A percentile compares a stretch with the other conserved stretches of the same genome.
Conservation (phyloP, 2,329 filamentous ascomycete genomes). For the Pestalotiopsis sp. region DNA sequence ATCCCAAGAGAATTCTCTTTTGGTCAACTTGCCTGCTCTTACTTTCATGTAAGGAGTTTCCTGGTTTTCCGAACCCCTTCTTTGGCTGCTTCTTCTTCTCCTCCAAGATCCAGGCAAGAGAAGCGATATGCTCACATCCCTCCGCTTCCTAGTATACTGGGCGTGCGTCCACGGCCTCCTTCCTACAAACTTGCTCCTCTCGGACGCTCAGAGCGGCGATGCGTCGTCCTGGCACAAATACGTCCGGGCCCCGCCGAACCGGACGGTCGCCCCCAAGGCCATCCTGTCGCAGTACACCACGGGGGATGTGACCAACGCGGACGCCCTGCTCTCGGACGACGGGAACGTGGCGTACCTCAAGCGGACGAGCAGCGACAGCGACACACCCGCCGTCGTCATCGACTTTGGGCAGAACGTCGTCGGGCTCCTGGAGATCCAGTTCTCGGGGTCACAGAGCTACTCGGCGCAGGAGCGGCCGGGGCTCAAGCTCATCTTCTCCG, state of each 20-base stretch:
- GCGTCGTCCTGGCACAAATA: conserved; percentile 37
- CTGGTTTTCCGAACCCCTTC: not conserved
- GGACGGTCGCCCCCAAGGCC: conserved; percentile 30
- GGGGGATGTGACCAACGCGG: conserved; percentile 39
- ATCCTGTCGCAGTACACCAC: conserved; percentile 32
- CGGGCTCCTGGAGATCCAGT: conserved; percentile 42
- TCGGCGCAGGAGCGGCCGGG: conserved; percentile 33
- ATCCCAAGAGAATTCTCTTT: not conserved
- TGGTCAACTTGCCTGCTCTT: not conserved
- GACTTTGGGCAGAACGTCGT: conserved; percentile 51
- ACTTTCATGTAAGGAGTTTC: not conserved
- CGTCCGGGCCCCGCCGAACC: conserved; percentile 36
- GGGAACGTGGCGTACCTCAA: conserved; percentile 31
- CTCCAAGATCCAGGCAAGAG: not conserved
- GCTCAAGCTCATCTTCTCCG: conserved; percentile 48
- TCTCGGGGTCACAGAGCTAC: conserved; percentile 33
- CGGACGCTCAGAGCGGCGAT: conserved; percentile 13
- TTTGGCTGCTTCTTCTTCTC: not conserved
- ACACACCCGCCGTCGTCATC: conserved; percentile 40
- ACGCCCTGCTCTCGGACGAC: conserved; percentile 30
- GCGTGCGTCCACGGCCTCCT: conserved; percentile 10
- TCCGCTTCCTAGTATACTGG: conserved; percentile 7
- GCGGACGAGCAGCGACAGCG: conserved; percentile 17
- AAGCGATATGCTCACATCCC: conserved; percentile 9
- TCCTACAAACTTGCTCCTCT: not conserved